Evolutionary conservation across 805 yeast species (phyloP).

Genomic region (Kodamaea leandrae): DNA sequence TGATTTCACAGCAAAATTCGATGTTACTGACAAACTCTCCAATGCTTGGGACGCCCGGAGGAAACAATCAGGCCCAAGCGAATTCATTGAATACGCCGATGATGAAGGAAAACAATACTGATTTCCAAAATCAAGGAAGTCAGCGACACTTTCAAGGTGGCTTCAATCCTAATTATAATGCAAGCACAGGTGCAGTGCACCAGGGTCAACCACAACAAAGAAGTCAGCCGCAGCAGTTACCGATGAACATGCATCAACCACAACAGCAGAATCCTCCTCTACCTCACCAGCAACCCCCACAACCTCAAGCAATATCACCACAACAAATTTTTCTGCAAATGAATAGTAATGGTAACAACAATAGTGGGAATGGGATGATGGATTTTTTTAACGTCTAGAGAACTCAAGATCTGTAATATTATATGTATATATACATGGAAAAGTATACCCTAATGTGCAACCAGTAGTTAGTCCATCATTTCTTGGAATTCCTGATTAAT

Average conservation of each 20-base stretch:
- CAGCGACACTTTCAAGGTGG: conserved; percentile 11
- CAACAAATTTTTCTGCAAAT: conserved; percentile 39
- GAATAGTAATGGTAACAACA: conserved; percentile 14
- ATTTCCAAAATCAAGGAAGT: conserved; percentile 11
- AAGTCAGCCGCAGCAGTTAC: conserved; percentile 10
- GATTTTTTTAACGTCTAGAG: conserved; percentile 25
- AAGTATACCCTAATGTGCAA: background rate
- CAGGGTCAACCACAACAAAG: conserved; percentile 11
- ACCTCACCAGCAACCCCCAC: conserved; percentile 6
- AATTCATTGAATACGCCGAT: conserved; percentile 4
- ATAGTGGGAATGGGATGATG: conserved; percentile 17
- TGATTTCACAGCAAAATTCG: conserved; percentile 11
- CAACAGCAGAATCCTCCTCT: conserved; percentile 7
- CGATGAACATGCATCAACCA: conserved; percentile 1
- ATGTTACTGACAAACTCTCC: conserved; percentile 10
- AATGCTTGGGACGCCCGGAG: conserved; percentile 11
- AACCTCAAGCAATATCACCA: conserved; percentile 30
- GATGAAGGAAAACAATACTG: conserved; percentile 3
- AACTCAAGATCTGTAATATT: conserved; percentile 8
- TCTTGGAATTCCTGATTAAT: conserved; percentile 38
- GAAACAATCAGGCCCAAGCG: conserved; percentile 2
- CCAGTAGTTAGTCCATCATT: conserved; percentile 13
- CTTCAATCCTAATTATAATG: conserved; percentile 9
- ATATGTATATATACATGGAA: conserved; percentile 5
- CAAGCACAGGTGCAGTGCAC: conserved; percentile 11